Evolutionary conservation across 495 filamentous ascomycete species (phyloP).

Genomic region (Penicillium canescens): DNA sequence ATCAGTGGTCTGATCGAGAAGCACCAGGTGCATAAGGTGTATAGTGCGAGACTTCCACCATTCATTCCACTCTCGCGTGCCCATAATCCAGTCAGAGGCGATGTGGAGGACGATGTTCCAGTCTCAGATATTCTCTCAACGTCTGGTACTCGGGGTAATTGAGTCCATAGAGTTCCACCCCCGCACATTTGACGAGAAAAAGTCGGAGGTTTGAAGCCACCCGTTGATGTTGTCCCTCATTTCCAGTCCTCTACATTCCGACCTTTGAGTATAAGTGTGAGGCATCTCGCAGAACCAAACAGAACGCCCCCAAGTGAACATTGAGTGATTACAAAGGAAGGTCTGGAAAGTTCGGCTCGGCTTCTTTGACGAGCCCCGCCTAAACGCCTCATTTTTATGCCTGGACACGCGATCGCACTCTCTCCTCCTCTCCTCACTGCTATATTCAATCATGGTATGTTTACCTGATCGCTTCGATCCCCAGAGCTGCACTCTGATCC

Average conservation of each 20-base stretch:
- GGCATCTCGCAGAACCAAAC: neutral
- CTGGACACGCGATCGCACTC: neutral
- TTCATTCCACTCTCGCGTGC: neutral
- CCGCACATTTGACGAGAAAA: constrained; percentile 21
- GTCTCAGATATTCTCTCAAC: neutral
- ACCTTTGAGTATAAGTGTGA: neutral
- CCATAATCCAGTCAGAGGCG: neutral
- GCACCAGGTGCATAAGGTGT: constrained; percentile 14
- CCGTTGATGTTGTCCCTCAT: too few species aligned
- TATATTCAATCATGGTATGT: constrained; percentile 3
- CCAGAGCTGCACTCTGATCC: neutral
- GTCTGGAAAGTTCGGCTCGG: too few species aligned
- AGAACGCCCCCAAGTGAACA: neutral
- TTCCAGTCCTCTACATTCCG: too few species aligned
- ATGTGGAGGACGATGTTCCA: constrained; percentile 13
- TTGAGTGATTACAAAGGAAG: too few species aligned
- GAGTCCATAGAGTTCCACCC: neutral
- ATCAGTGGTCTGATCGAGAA: constrained; percentile 16
- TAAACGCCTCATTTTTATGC: neutral
- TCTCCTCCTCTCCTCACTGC: neutral
- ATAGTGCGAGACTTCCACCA: constrained; percentile 3
- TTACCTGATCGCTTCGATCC: neutral
- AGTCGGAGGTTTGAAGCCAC: constrained; percentile 3
- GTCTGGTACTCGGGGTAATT: neutral
- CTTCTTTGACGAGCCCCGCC: neutral